Evolutionary conservation across 352 stramenopile species (phyloP).

Genomic region (Halophytophthora polymorphica): DNA sequence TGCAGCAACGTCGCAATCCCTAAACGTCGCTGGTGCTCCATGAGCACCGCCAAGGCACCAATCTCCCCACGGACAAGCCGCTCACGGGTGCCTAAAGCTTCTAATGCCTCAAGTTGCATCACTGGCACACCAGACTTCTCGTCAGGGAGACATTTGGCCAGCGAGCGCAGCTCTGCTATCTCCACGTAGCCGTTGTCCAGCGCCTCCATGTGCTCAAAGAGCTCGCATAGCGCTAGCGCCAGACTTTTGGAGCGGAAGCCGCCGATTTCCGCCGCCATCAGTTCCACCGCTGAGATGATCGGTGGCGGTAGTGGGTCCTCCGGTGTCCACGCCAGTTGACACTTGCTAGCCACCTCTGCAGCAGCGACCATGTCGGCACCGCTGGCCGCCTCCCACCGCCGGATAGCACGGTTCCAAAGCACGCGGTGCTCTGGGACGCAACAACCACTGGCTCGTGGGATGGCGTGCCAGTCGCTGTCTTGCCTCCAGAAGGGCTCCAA

Average conservation of each 20-base stretch:
- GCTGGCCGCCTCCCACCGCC: conserved; percentile 41
- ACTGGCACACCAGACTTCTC: neutral
- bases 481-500: conserved; percentile 56
- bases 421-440: conserved; percentile 36
- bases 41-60: conserved; percentile 13
- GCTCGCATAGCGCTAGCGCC: conserved; percentile 43
- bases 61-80: conserved; percentile 21
- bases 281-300: no score
- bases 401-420: conserved; percentile 69
- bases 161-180: conserved; percentile 63
- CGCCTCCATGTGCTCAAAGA: conserved; percentile 73
- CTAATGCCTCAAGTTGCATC: conserved; percentile 2
- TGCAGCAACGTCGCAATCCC: conserved; percentile 25
- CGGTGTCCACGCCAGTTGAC: no score
- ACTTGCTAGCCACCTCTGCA: no score
- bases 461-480: conserved; percentile 13
- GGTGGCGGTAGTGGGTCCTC: no score
- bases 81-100: conserved; percentile 20
- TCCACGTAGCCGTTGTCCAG: conserved; percentile 60
- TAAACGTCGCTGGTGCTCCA: conserved; percentile 24
- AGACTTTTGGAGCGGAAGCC: conserved; percentile 36
- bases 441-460: conserved; percentile 18
- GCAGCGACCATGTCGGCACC: neutral
- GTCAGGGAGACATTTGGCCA: conserved; percentile 34
- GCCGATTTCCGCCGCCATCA: conserved; percentile 14